A percentile compares a stretch with the other conserved stretches of the same genome.
Evolutionary conservation across 768 basidiomycete genomes (phyloP).

Genomic region (Boletus vinaceobasis): DNA sequence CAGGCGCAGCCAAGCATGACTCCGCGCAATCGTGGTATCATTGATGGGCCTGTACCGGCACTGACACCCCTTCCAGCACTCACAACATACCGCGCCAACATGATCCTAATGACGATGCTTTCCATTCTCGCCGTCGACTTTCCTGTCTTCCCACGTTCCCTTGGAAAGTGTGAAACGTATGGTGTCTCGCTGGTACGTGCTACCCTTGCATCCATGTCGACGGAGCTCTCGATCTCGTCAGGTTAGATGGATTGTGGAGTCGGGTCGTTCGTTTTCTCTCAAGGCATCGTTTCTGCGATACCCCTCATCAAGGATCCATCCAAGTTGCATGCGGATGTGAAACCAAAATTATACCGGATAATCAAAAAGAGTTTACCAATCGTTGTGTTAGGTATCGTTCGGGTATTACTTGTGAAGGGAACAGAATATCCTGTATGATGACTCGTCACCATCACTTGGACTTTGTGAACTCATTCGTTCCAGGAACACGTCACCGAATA

Average conservation of each 20-base stretch:
- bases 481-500: conserved; percentile 97
- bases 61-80: conserved; percentile 63
- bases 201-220: not conserved
- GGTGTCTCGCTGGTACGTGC: conserved; percentile 84
- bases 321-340: conserved; percentile 47
- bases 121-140: conserved; percentile 97
- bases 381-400: conserved; percentile 66
- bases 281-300: conserved; percentile 87
- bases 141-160: conserved; percentile 77
- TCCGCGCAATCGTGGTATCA: not conserved
- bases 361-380: conserved; percentile 64
- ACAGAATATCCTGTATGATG: conserved; percentile 85
- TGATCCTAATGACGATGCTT: conserved; percentile 90
- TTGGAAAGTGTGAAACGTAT: conserved; percentile 93
- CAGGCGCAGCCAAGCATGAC: not conserved
- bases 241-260: conserved; percentile 95
- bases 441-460: not conserved
- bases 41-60: conserved; percentile 1
- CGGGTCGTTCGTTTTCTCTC: conserved; percentile 95
- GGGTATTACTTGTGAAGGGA: conserved; percentile 87
- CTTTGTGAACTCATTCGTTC: not conserved
- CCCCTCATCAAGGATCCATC: conserved; percentile 65
- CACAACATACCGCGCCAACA: conserved; percentile 86
- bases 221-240: not conserved
- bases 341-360: conserved; percentile 48